Conservation (phyloP, 345 rosid species). For the Moricandia moricandioides region DNA sequence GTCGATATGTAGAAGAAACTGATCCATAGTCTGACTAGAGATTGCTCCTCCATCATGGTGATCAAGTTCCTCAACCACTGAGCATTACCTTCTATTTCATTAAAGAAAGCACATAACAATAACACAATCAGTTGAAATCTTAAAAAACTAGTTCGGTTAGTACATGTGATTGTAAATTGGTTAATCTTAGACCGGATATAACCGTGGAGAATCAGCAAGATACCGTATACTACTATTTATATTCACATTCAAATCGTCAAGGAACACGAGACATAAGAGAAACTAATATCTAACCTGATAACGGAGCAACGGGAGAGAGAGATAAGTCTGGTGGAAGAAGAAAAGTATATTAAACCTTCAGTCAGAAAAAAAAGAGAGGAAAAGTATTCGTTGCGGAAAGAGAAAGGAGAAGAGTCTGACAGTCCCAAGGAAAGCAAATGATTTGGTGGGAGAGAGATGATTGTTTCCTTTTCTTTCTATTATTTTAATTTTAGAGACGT, state of each 20-base stretch:
- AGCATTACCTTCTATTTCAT: slow-evolving; percentile 37
- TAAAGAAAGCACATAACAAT: background rate
- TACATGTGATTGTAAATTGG: background rate
- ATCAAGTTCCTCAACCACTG: slow-evolving; percentile 30
- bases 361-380: no score
- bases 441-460: slow-evolving; percentile 21
- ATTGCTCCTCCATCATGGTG: slow-evolving; percentile 41
- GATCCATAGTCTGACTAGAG: slow-evolving; percentile 16
- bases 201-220: background rate
- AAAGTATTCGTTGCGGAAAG: background rate
- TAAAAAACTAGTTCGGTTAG: background rate
- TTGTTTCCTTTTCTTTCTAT: background rate
- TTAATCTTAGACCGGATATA: background rate
- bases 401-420: slow-evolving; percentile 13
- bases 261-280: background rate
- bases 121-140: background rate
- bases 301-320: background rate
- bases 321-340: background rate
- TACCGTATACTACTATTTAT: background rate
- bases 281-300: slow-evolving; percentile 19
- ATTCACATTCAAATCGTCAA: background rate
- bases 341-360: no score
- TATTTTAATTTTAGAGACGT: no score
- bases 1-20: slow-evolving; percentile 46
- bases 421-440: slow-evolving; percentile 27